phyloP scores from a whole-genome alignment of 2,329 filamentous ascomycete genomes.

The Diaporthe citriasiana region DNA sequence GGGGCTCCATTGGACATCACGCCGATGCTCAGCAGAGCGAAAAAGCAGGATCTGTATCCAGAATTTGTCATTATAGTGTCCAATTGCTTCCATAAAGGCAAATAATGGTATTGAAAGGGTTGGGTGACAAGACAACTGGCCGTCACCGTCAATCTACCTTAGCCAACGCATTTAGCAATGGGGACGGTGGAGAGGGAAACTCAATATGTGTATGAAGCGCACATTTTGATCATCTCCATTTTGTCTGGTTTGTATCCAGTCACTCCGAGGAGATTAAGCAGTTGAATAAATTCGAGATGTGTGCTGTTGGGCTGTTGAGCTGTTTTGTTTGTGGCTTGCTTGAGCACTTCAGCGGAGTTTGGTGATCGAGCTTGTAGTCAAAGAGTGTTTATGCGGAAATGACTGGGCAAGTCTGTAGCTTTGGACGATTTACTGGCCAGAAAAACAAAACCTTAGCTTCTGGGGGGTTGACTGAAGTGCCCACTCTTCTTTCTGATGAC shows the following conservation, averaged over 20 bases:
- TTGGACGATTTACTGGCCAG: background rate
- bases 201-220: background rate
- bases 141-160: background rate
- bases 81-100: too few relatives aligned
- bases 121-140: background rate
- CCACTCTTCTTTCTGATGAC: background rate
- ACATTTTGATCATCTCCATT: slow-evolving; percentile 33
- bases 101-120: background rate
- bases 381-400: background rate
- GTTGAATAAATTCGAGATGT: background rate
- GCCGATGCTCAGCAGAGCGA: slow-evolving; percentile 8
- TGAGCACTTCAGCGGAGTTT: too few relatives aligned
- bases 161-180: background rate
- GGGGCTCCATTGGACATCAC: slow-evolving; percentile 29
- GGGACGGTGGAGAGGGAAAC: background rate
- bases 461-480: background rate
- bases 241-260: background rate
- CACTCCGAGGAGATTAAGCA: background rate
- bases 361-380: background rate
- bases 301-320: background rate
- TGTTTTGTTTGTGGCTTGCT: background rate
- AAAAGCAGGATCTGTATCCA: background rate
- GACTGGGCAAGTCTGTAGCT: background rate
- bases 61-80: background rate
- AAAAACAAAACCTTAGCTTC: background rate